phyloP scores from a whole-genome alignment of 495 filamentous ascomycete genomes.

The Neurospora hispaniola region DNA sequence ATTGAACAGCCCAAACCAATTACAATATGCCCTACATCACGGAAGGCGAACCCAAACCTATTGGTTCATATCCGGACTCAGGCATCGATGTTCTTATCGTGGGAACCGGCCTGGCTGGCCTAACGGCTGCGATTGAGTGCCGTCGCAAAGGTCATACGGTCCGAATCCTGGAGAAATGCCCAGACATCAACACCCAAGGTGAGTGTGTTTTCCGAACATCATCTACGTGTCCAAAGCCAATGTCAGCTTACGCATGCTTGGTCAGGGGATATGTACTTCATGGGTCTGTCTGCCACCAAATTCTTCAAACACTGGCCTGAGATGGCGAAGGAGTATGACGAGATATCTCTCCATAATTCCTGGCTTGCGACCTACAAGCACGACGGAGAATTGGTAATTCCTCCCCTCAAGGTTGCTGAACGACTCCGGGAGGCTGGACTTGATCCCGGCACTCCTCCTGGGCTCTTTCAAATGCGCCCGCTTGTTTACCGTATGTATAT shows the following conservation, averaged over 20 bases:
- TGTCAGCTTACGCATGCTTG: not conserved
- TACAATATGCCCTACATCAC: conserved; percentile 21
- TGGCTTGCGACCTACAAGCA: conserved; percentile 45
- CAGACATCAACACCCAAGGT: conserved; percentile 27
- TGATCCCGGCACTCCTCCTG: conserved; percentile 28
- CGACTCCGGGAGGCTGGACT: conserved; percentile 25
- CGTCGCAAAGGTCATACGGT: conserved; percentile 54
- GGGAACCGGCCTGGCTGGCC: conserved; percentile 52
- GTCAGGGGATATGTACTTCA: conserved; percentile 46
- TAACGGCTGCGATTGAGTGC: conserved; percentile 55
- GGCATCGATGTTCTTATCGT: conserved; percentile 51
- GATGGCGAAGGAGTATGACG: conserved; percentile 35
- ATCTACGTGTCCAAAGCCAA: not conserved
- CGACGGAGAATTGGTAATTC: conserved; percentile 36
- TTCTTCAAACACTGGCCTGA: conserved; percentile 50
- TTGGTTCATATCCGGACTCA: conserved; percentile 29
- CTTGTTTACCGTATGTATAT: conserved; percentile 48
- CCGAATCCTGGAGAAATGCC: conserved; percentile 41
- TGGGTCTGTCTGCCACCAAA: conserved; percentile 37
- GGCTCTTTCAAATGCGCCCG: conserved; percentile 37
- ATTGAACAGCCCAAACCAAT: not conserved
- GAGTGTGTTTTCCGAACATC: conserved; percentile 13
- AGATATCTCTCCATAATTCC: conserved; percentile 34
- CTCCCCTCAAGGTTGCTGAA: conserved; percentile 29
- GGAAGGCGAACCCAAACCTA: conserved; percentile 20